phyloP scores from a whole-genome alignment of 148 eudicot species.

The Rhododendron mucronatum region DNA sequence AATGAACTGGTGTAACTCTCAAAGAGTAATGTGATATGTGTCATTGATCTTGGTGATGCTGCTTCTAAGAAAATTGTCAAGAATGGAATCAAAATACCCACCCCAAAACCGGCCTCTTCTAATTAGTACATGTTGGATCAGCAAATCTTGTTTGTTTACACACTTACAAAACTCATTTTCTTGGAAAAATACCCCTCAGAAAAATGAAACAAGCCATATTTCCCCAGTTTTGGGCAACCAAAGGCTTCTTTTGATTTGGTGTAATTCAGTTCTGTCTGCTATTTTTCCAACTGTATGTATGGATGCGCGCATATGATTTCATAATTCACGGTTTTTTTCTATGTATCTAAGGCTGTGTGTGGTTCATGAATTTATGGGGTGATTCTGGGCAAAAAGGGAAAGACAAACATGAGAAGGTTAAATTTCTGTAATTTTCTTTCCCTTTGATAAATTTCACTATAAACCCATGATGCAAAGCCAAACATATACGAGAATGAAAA shows the following conservation, averaged over 20 bases:
- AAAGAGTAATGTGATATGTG: slow-evolving; percentile 26
- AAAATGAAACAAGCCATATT: background rate
- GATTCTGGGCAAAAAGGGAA: too few species aligned
- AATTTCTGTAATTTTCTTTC: too few species aligned
- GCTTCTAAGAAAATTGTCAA: slow-evolving; percentile 32
- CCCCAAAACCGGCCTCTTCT: background rate
- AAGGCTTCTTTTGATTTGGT: background rate
- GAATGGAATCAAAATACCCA: slow-evolving; percentile 30
- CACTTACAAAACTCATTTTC: background rate
- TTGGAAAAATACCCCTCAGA: too few species aligned
- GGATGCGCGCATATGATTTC: background rate
- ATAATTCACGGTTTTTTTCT: too few species aligned
- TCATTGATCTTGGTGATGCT: slow-evolving; percentile 59
- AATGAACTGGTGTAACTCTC: too few species aligned
- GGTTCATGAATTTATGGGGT: background rate
- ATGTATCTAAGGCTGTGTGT: too few species aligned
- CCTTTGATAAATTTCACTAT: background rate
- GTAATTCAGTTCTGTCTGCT: background rate
- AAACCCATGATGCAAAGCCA: background rate
- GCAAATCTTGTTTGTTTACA: background rate
- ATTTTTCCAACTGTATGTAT: background rate
- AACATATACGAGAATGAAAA: too few species aligned
- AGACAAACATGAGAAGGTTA: too few species aligned
- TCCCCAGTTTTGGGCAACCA: background rate
- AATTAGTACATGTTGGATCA: background rate